Evolutionary conservation across 2,329 filamentous ascomycete species (phyloP).

Genomic region (Emmonsiellopsis sp.): DNA sequence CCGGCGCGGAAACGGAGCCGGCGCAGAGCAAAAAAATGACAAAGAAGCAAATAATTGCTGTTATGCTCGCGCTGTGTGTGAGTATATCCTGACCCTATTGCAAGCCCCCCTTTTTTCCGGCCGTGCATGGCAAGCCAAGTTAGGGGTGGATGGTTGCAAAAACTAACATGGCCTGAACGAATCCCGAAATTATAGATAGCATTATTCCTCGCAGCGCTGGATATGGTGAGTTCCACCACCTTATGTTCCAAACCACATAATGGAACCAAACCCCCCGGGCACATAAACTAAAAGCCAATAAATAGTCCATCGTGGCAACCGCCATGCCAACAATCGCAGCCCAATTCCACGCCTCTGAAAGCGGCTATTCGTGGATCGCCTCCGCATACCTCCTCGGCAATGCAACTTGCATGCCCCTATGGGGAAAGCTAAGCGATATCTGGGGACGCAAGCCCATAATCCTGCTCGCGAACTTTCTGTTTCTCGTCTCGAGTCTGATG

Average conservation of each 20-base stretch:
- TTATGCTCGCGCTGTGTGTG: conserved; percentile 13
- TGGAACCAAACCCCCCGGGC: neutral
- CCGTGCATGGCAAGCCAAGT: neutral
- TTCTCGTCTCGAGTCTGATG: conserved; percentile 53
- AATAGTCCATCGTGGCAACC: conserved; percentile 25
- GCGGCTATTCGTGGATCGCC: conserved; percentile 30
- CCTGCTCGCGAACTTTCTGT: conserved; percentile 51
- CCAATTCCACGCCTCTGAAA: conserved; percentile 22
- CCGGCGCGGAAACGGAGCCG: neutral
- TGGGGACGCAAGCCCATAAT: conserved; percentile 57
- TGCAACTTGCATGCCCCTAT: conserved; percentile 37
- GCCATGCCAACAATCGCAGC: conserved; percentile 25
- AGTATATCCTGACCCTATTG: neutral
- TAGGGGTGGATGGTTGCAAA: neutral
- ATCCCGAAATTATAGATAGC: conserved; percentile 33
- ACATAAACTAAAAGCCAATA: neutral
- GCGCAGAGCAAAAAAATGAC: conserved; percentile 9
- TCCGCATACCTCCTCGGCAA: conserved; percentile 27
- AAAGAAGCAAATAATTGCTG: conserved; percentile 7
- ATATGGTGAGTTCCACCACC: conserved; percentile 35
- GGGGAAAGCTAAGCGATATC: conserved; percentile 57
- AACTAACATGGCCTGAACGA: too few species aligned
- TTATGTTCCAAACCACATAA: neutral
- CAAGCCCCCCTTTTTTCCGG: neutral
- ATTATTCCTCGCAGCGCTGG: conserved; percentile 52